Base-by-base conservation (phyloP, 495 filamentous ascomycete species). In the Aspergillus conjunctus region DNA sequence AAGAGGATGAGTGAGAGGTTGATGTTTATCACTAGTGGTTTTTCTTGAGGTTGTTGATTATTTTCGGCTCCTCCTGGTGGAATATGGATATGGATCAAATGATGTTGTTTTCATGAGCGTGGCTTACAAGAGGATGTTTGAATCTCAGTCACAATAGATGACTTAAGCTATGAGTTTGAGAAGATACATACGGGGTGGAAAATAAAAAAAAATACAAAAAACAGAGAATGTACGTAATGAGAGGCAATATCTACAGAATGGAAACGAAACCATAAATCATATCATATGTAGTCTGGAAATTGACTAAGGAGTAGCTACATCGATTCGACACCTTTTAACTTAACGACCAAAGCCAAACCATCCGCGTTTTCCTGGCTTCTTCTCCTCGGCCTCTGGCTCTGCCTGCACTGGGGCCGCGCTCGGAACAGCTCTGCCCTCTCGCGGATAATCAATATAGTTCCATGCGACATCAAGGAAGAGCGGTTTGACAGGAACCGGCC, bases 391-490 rank as follows among this genome's bases (percentile, higher is more conserved):
- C 18, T 64, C 62, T 46, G 77, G 67, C 39, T 73, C 73, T 9
- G 66, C 58, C 43, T 71, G 67, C 4, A 58, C 68, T 45, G 70
- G 65, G 8, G 61, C 62, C 7, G 12, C 54, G 14, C 32, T 60
- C 43, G 69, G 65, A 17, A 32, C 63, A 9, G 48, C 54, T 14
- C 59, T 51, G 2, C 59, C 61, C 32, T 68, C 68, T 4, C 88
- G 90, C 2, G 94, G 93, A 72, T 99, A 99, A 20, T 92, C 87
- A 60, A 99, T 91, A 70, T 96, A 99, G 71, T 98, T 99, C 89
- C 91, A 98, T 15, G 94, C 94, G 12, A 96, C 90, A 71, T 99
- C 94, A 48, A 98, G 83, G 80, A 97, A 98, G 15, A 99, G 73
- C 15, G 94, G 95, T 74, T 99, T 99, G 15, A 97, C 92, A 0